A percentile compares a stretch with the other conserved stretches of the same genome.
Evolutionary conservation across 768 basidiomycete species (phyloP).

Genomic region (Suillus spraguei): DNA sequence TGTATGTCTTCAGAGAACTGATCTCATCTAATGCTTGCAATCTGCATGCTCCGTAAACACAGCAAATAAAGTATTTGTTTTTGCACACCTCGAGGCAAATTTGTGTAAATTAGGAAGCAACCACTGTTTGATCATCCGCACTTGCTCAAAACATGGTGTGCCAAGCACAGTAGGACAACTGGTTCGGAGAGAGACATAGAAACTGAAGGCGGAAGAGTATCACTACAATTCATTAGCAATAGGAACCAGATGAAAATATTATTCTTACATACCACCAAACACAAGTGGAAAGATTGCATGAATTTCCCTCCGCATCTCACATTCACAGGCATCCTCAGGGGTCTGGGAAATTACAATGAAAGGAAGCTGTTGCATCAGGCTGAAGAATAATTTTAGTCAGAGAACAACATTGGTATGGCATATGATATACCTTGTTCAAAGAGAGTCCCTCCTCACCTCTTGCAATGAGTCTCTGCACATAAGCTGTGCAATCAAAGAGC

Average conservation of each 20-base stretch:
- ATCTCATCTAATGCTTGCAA: constrained; percentile 35
- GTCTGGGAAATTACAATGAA: constrained; percentile 71
- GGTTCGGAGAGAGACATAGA: constrained; percentile 42
- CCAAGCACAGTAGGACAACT: constrained; percentile 49
- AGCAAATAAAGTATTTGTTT: neutral
- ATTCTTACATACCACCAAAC: constrained; percentile 55
- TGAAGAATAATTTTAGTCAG: constrained; percentile 8
- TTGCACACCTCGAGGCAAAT: constrained; percentile 46
- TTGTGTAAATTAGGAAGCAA: constrained; percentile 69
- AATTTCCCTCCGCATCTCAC: constrained; percentile 71
- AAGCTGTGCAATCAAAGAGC: constrained; percentile 73
- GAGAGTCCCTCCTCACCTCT: constrained; percentile 69
- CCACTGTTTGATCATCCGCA: constrained; percentile 71
- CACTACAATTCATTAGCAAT: constrained; percentile 31
- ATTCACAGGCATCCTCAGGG: constrained; percentile 70
- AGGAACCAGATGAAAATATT: neutral
- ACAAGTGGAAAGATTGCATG: constrained; percentile 63
- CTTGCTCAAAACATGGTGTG: constrained; percentile 75
- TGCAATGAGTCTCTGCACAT: constrained; percentile 81
- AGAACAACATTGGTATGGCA: neutral
- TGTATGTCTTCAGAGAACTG: constrained; percentile 54
- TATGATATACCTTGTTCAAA: constrained; percentile 47
- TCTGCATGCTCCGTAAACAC: constrained; percentile 17
- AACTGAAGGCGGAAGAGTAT: constrained; percentile 23
- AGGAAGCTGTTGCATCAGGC: constrained; percentile 41